A percentile compares a stretch with the other conserved stretches of the same genome.
Conservation (phyloP, 345 rosid species). For the Salix koriyanagi region DNA sequence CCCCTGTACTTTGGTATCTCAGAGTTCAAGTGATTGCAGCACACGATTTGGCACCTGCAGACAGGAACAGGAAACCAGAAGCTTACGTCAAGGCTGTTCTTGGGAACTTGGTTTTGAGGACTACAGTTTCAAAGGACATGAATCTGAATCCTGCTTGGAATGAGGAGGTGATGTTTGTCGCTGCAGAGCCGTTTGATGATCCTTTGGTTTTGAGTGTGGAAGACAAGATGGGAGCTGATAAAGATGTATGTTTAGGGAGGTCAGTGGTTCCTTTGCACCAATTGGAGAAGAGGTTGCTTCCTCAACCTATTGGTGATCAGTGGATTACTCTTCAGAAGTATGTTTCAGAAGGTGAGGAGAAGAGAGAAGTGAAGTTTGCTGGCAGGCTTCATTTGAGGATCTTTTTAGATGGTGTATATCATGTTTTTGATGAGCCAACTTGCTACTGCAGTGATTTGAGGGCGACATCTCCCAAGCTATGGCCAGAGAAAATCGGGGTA, state of each 20-base stretch:
- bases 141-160: slow-evolving; percentile 16
- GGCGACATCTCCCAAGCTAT: slow-evolving; percentile 38
- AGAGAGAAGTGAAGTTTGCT: slow-evolving; percentile 20
- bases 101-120: slow-evolving; percentile 26
- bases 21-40: slow-evolving; percentile 42
- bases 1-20: slow-evolving; percentile 41
- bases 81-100: slow-evolving; percentile 37
- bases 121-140: background rate
- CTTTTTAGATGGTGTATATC: slow-evolving; percentile 52
- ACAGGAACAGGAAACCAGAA: slow-evolving; percentile 34
- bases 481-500: slow-evolving; percentile 40
- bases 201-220: slow-evolving; percentile 11
- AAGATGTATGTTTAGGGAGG: slow-evolving; percentile 39
- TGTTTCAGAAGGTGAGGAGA: background rate
- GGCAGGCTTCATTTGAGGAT: slow-evolving; percentile 48
- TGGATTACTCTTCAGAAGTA: slow-evolving; percentile 43
- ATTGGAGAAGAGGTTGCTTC: slow-evolving; percentile 38
- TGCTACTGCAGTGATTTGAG: slow-evolving; percentile 52
- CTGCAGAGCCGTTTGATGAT: slow-evolving; percentile 22
- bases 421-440: slow-evolving; percentile 48
- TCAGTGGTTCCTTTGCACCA: slow-evolving; percentile 38
- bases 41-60: slow-evolving; percentile 39
- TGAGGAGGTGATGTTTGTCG: slow-evolving; percentile 14
- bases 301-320: slow-evolving; percentile 21
- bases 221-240: background rate